Evolutionary conservation across 1,284 basidiomycete genomes (phyloP), one percentile per base, ranked within the genome.

Genomic region (Salmacisia buchloeana): DNA sequence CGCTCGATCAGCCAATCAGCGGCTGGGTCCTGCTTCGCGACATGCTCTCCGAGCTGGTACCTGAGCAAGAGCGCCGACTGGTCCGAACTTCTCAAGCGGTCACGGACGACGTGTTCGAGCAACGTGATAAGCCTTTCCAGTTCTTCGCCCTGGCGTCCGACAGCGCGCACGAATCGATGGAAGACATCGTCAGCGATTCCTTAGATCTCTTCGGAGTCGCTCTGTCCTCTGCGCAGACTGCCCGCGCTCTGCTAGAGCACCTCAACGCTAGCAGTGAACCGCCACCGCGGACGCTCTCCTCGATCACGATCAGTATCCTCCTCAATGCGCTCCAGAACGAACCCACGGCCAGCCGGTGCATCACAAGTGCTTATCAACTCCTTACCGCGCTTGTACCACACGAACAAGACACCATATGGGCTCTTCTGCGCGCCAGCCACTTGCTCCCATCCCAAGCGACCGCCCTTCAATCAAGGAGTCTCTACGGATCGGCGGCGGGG

Each of bases 21-120:
- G 91, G 89, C 0, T 93, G 91, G 91, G 88, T 86, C 72, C 77
- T 93, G 15, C 81, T 92, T 21, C 80, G 90, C 10, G 92, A 92
- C 71, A 81, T 92, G 23, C 81, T 94, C 59, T 15, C 34, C 6
- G 49, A 9, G 3, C 49, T 54, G 12, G 29, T 33, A 4, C 49
- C 49, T n/a, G 10, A 18, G 18, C 36, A 9, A 15, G 10, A 29
- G 29, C 3, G 9, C 12, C 25, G 27, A 31, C 23, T 15, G 25
- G 18, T 15, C 18, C 3, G 3, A 31, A 33, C 49, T 12, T 29
- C 49, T 13, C 25, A 31, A 29, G 9, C 15, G 9, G 41, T 43
- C 41, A 21, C 41, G 23, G 41, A 18, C 35, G 49, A 5, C 9
- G 6, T 25, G 49, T 27, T 33, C 9, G 49, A 54, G 15, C 25